Evolutionary conservation across 768 basidiomycete genomes (phyloP).

Genomic region (Mycena haematopus): DNA sequence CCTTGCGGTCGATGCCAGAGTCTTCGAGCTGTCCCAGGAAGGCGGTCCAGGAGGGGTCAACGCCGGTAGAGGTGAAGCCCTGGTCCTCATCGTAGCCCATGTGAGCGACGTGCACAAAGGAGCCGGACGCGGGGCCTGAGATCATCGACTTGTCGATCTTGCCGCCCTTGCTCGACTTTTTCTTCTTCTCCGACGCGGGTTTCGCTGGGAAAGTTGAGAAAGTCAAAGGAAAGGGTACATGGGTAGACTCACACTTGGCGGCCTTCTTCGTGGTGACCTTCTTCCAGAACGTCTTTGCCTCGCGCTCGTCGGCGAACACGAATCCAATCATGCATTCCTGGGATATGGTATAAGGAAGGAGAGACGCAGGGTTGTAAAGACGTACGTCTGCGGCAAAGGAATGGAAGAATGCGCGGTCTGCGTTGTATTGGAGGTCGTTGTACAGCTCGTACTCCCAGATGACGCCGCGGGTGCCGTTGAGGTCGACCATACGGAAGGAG

Average conservation of each 20-base stretch:
- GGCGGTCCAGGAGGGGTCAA: slow-evolving; percentile 64
- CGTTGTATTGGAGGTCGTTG: slow-evolving; percentile 76
- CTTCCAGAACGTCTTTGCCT: slow-evolving; percentile 86
- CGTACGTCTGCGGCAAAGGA: slow-evolving; percentile 92
- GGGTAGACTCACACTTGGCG: slow-evolving; percentile 51
- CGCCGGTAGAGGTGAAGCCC: slow-evolving; percentile 85
- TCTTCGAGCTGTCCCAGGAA: slow-evolving; percentile 70
- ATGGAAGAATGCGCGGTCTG: slow-evolving; percentile 91
- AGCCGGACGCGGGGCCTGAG: slow-evolving; percentile 76
- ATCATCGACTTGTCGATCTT: slow-evolving; percentile 95
- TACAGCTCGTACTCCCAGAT: slow-evolving; percentile 96
- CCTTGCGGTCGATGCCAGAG: slow-evolving; percentile 68
- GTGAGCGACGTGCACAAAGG: slow-evolving; percentile 91
- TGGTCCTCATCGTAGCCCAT: slow-evolving; percentile 92
- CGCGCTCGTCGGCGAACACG: slow-evolving; percentile 86
- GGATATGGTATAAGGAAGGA: background rate
- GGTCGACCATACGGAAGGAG: slow-evolving; percentile 82
- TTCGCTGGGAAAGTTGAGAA: slow-evolving; percentile 45
- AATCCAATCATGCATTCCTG: slow-evolving; percentile 92
- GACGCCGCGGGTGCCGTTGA: slow-evolving; percentile 82
- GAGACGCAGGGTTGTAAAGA: slow-evolving; percentile 26
- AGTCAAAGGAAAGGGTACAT: background rate
- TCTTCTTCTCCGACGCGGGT: slow-evolving; percentile 59
- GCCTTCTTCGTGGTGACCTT: slow-evolving; percentile 77
- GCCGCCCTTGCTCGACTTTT: slow-evolving; percentile 65